Conservation (phyloP, 2,329 filamentous ascomycete species). For the Teratosphaeria zuluensis region DNA sequence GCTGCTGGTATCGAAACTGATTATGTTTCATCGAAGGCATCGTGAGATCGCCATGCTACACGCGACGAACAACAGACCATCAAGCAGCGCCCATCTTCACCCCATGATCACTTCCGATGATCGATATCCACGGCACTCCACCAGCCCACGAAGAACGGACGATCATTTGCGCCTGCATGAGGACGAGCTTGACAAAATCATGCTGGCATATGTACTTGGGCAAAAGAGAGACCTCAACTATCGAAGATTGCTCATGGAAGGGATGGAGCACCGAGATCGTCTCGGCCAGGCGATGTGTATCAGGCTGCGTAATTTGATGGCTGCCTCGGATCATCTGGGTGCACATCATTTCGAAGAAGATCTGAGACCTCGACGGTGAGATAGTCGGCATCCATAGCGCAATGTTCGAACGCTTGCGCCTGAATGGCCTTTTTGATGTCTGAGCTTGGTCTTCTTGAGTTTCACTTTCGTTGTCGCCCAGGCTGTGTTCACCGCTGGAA, state of each 20-base stretch:
- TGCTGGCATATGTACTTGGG: slow-evolving; percentile 19
- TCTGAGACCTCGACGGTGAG: slow-evolving; percentile 2
- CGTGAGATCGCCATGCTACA: slow-evolving; percentile 19
- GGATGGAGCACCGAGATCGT: slow-evolving; percentile 1
- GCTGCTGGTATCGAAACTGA: background rate
- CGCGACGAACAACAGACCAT: slow-evolving; percentile 13
- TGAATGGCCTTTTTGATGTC: background rate
- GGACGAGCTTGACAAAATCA: slow-evolving; percentile 20
- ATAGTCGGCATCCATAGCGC: background rate
- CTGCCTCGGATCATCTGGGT: slow-evolving; percentile 14
- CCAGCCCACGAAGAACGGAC: slow-evolving; percentile 13
- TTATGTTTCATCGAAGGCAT: slow-evolving; percentile 9
- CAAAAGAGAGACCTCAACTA: slow-evolving; percentile 2
- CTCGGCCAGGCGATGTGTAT: background rate
- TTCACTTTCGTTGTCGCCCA: background rate
- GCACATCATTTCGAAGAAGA: slow-evolving; percentile 11
- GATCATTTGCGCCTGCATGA: slow-evolving; percentile 20
- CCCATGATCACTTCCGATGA: slow-evolving; percentile 24
- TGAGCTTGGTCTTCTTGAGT: background rate
- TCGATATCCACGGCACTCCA: slow-evolving; percentile 24
- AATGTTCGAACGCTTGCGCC: background rate
- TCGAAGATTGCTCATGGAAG: slow-evolving; percentile 1
- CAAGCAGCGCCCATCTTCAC: slow-evolving; percentile 21
- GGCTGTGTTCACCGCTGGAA: background rate
- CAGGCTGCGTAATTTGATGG: slow-evolving; percentile 8